A percentile compares a stretch with the other conserved stretches of the same genome.
Evolutionary conservation across 78 protist genomes (phyloP).

Genomic region (Emiliania huxleyi): DNA sequence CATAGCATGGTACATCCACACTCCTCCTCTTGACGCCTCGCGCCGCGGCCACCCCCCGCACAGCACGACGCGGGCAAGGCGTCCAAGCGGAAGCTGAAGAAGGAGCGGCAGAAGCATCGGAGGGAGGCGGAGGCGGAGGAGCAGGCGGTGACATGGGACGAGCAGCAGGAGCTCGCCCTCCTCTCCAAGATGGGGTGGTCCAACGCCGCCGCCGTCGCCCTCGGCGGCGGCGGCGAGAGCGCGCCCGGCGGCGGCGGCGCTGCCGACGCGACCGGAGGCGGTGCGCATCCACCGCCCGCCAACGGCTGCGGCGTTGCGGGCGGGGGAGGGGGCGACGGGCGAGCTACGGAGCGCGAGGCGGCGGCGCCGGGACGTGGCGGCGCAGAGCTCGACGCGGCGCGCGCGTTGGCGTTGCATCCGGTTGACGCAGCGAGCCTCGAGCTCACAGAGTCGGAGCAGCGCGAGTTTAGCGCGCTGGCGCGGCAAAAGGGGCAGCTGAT

Average conservation of each 20-base stretch:
- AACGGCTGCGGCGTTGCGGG: too few species aligned
- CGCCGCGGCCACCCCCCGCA: too few species aligned
- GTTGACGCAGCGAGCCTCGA: background rate
- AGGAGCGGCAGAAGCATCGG: background rate
- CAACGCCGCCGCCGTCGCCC: too few species aligned
- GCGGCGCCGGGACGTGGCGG: too few species aligned
- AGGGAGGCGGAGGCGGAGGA: background rate
- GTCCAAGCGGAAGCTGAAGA: background rate
- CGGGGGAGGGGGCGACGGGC: too few species aligned
- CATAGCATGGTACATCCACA: too few species aligned
- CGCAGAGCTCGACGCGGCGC: too few species aligned
- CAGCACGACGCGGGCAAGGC: background rate
- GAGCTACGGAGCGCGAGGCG: too few species aligned
- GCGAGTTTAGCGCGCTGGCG: background rate
- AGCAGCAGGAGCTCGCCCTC: background rate
- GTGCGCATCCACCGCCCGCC: too few species aligned
- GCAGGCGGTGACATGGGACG: background rate
- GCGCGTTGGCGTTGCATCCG: background rate
- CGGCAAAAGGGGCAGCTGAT: background rate
- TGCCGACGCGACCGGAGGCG: background rate
- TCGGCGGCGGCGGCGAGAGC: background rate
- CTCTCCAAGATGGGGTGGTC: background rate
- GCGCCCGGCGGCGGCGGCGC: background rate
- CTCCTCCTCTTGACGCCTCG: too few species aligned
- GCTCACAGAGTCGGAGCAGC: background rate